Conservation (phyloP, 352 stramenopile species). For the Pythium myriotylum region DNA sequence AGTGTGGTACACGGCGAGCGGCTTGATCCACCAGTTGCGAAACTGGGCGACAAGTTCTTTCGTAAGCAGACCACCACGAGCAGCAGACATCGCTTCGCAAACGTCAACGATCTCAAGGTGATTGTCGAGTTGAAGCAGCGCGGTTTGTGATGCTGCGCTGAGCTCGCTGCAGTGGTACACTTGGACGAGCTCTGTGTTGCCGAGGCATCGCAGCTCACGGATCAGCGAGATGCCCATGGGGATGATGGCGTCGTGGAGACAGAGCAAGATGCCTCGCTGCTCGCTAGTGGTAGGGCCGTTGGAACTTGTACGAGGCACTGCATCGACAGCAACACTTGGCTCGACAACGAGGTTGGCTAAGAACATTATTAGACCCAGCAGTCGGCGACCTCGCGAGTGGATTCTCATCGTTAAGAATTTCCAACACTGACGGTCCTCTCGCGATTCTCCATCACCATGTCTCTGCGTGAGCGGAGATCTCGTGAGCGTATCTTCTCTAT, state of each 20-base stretch:
- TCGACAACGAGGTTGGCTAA: too few species aligned
- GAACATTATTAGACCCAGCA: too few species aligned
- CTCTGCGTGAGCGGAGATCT: too few species aligned
- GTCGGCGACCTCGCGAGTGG: too few species aligned
- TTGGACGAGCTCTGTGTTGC: conserved; percentile 43
- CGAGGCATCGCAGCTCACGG: conserved; percentile 45
- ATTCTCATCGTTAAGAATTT: too few species aligned
- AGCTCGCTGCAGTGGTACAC: conserved; percentile 56
- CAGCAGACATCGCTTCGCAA: conserved; percentile 42
- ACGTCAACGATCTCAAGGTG: conserved; percentile 65
- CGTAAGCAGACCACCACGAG: not conserved
- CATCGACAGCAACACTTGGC: not conserved
- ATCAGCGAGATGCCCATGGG: conserved; percentile 63
- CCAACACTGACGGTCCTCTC: too few species aligned
- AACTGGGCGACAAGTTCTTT: conserved; percentile 28
- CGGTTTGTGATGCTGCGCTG: conserved; percentile 28
- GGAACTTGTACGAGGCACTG: conserved; percentile 27
- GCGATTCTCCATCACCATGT: too few species aligned
- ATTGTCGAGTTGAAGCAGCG: conserved; percentile 48
- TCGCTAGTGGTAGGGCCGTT: conserved; percentile 25
- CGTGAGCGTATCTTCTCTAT: too few species aligned
- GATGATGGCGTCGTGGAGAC: conserved; percentile 46
- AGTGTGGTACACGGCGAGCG: conserved; percentile 58
- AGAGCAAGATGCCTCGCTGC: conserved; percentile 41
- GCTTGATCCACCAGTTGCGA: conserved; percentile 67